Evolutionary conservation across 441 rosid genomes (phyloP).

Genomic region (Erodium chrysanthum): DNA sequence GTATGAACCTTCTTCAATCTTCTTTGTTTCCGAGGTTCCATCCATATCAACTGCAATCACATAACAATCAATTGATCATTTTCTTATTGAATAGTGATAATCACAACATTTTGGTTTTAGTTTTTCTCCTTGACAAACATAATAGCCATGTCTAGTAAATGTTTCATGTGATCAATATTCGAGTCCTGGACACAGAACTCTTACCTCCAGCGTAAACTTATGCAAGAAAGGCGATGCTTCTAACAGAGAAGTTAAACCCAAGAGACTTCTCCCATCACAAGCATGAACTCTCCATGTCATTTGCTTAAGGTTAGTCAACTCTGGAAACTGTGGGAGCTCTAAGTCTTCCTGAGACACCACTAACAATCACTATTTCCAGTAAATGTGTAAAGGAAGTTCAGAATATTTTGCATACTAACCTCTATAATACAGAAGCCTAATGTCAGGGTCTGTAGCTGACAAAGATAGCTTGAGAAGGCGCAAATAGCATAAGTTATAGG

Average conservation of each 20-base stretch:
- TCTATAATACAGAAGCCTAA: constrained; percentile 12
- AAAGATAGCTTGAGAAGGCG: constrained; percentile 12
- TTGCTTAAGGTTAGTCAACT: constrained; percentile 3
- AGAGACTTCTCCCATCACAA: constrained; percentile 8
- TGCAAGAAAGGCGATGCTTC: constrained; percentile 10
- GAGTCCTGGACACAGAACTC: neutral
- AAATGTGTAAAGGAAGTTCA: neutral
- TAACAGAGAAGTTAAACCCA: constrained; percentile 10
- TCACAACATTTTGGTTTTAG: too few relatives aligned
- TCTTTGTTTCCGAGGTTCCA: constrained; percentile 11
- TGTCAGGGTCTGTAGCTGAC: constrained; percentile 14
- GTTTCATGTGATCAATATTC: too few relatives aligned
- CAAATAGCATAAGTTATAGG: neutral
- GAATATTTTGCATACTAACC: neutral
- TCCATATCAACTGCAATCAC: constrained; percentile 4
- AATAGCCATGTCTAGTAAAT: too few relatives aligned
- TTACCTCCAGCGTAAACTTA: constrained; percentile 6
- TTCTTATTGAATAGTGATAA: too few relatives aligned
- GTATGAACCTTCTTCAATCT: neutral
- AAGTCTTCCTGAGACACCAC: constrained; percentile 4
- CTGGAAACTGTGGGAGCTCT: constrained; percentile 6
- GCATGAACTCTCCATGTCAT: constrained; percentile 11
- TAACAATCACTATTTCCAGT: neutral
- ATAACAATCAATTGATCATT: neutral
- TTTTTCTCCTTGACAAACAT: too few relatives aligned